Conservation (phyloP, 1,284 basidiomycete species). For the Ustilago bromivora region DNA sequence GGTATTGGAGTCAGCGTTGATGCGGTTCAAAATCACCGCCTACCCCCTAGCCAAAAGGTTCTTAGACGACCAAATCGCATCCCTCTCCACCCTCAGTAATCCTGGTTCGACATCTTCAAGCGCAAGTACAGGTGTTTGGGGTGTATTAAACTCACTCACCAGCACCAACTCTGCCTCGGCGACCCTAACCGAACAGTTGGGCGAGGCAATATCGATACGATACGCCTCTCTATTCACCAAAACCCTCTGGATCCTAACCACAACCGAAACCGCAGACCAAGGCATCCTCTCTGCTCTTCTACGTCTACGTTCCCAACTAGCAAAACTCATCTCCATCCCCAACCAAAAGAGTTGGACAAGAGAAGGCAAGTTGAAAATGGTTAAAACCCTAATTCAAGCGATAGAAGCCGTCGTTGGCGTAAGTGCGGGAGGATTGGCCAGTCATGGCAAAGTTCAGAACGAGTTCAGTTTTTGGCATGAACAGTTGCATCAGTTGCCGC, state of each 20-base stretch:
- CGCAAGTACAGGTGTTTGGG: constrained; percentile 7
- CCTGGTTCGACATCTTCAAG: constrained; percentile 7
- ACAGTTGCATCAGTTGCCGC: background rate
- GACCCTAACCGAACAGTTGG: background rate
- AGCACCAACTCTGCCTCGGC: constrained; percentile 1
- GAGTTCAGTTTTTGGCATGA: constrained; percentile 50
- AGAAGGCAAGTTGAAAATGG: background rate
- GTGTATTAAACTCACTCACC: constrained; percentile 8
- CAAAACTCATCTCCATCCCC: constrained; percentile 3
- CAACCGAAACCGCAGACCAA: constrained; percentile 14
- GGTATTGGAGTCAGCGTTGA: constrained; percentile 51
- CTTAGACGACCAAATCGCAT: constrained; percentile 56
- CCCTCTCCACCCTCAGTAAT: constrained; percentile 24
- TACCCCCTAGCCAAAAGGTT: constrained; percentile 57
- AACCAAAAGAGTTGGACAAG: constrained; percentile 1
- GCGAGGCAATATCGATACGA: constrained; percentile 14
- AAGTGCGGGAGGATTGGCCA: background rate
- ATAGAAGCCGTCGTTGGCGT: constrained; percentile 6
- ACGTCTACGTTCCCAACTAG: constrained; percentile 20
- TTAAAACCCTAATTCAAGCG: constrained; percentile 4
- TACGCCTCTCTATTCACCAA: constrained; percentile 42
- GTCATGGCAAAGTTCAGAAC: constrained; percentile 35
- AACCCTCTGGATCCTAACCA: constrained; percentile 23
- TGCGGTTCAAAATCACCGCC: constrained; percentile 58
- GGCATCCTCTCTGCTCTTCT: constrained; percentile 20